These are phyloP conservation scores for Panaeolus papilionaceus DNA, from an alignment of 768 basidiomycete species.

Conservation along the genomic window DNA sequence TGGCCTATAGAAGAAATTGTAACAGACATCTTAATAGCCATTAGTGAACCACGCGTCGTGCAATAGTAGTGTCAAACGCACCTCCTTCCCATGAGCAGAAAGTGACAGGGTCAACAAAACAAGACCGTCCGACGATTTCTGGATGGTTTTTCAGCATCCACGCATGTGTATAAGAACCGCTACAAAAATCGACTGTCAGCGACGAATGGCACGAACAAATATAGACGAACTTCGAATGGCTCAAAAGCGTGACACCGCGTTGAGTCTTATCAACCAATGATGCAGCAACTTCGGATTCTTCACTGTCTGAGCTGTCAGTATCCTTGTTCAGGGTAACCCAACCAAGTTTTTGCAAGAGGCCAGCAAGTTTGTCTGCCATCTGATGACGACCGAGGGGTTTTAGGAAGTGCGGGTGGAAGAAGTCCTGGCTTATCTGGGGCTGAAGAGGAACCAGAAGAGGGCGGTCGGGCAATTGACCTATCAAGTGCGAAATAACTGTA, in stretches of 20 bases:
- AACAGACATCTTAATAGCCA: conserved; percentile 74
- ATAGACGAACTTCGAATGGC: conserved; percentile 84
- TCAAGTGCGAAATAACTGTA: conserved; percentile 61
- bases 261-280: conserved; percentile 28
- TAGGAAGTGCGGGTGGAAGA: conserved; percentile 80
- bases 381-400: conserved; percentile 70
- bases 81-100: conserved; percentile 97
- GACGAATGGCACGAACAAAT: conserved; percentile 13
- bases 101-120: conserved; percentile 90
- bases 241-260: conserved; percentile 76
- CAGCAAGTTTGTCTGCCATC: conserved; percentile 60
- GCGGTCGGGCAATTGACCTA: conserved; percentile 61
- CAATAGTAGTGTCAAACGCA: conserved; percentile 40
- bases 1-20: conserved; percentile 84
- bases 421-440: conserved; percentile 85
- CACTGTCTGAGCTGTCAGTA: conserved; percentile 30
- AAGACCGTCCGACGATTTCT: conserved; percentile 71
- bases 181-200: conserved; percentile 30
- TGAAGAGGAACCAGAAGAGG: conserved; percentile 81
- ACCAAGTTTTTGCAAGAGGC: conserved; percentile 63
- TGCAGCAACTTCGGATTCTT: conserved; percentile 32
- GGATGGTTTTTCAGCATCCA: conserved; percentile 89
- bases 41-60: conserved; percentile 3
- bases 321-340: conserved; percentile 53
- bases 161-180: conserved; percentile 84